Conservation (phyloP, 345 rosid species). For the Nephelium lappaceum region DNA sequence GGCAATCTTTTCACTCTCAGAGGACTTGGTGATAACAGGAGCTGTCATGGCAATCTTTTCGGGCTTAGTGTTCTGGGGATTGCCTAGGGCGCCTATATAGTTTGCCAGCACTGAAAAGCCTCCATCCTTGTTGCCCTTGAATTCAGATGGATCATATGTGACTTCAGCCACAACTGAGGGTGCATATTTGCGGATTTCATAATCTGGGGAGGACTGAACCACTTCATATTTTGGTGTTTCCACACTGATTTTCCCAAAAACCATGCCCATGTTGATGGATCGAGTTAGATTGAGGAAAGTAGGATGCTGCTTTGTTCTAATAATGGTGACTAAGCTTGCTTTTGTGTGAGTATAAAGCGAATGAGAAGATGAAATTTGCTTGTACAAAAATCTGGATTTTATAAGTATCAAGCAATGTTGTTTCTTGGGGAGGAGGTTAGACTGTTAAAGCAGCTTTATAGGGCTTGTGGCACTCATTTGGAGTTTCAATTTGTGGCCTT, state of each 20-base stretch:
- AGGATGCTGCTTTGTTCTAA: neutral
- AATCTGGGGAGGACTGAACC: constrained; percentile 44
- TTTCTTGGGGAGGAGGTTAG: constrained; percentile 22
- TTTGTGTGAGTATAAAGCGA: neutral
- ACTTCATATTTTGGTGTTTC: constrained; percentile 77
- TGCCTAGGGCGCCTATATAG: constrained; percentile 83
- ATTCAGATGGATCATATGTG: constrained; percentile 67
- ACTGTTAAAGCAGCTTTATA: too few species aligned
- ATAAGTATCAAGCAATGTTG: neutral
- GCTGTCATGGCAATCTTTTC: constrained; percentile 92
- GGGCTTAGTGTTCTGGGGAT: constrained; percentile 74
- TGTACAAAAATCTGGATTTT: neutral
- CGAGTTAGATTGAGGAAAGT: neutral
- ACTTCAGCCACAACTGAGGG: constrained; percentile 72
- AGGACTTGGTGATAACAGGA: constrained; percentile 66
- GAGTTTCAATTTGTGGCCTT: constrained; percentile 21
- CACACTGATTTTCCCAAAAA: constrained; percentile 70
- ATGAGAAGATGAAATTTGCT: neutral
- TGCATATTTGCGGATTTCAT: constrained; percentile 77
- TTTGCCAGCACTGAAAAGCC: constrained; percentile 75
- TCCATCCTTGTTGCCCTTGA: constrained; percentile 75
- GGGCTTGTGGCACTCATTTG: constrained; percentile 22
- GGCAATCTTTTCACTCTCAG: constrained; percentile 59
- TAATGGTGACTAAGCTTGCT: neutral
- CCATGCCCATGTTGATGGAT: constrained; percentile 61